Evolutionary conservation across 1,139 yeast genomes (phyloP), one percentile per base, ranked within the genome.

Genomic region (Yamadazyma spencermartinsiae): DNA sequence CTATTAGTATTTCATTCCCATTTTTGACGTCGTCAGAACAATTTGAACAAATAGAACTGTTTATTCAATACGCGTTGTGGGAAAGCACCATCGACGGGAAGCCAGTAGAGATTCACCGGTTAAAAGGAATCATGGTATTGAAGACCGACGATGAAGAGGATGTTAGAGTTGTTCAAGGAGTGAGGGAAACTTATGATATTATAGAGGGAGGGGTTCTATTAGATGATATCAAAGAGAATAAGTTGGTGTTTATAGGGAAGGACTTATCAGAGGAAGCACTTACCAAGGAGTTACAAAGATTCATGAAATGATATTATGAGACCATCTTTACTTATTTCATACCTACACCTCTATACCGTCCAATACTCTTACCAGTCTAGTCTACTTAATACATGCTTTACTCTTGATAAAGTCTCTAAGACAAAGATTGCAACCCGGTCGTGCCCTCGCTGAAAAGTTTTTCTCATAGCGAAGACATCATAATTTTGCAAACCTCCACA

Each of bases 141-240:
- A 33, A 23, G 13, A 10, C 25, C 7, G 31, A 31, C 5, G 35
- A 39, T n/a, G 24, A 41, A 4, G 55, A 55, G 6, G 56, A 58
- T 5, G 80, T 75, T n/a, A 68, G 76, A 43, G 89, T 92, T 2
- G 65, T 92, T n/a, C 98, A 92, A 57, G 98, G 95, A 4, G 98
- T 92, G 0, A 69, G 98, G 44, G 95, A 88, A 43, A 87, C 96
- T 0, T 92, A 88, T 59, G 98, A 92, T 46, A 70, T 88, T 1
- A 73, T 84, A 4, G 79, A 76, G 12, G 77, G 76, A 0, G 78
- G 74, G 0, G 54, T 52, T 4, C 53, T 70, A 25, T 61, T 64
- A 28, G 69, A 69, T 2, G 65, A 62, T 2, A 61, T 68, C 5
- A 60, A 41, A 1, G 56, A 65, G 14, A 71, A 72, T 46, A 85